phyloP scores from a whole-genome alignment of 495 filamentous ascomycete genomes.

The Oidiodendron maius region DNA sequence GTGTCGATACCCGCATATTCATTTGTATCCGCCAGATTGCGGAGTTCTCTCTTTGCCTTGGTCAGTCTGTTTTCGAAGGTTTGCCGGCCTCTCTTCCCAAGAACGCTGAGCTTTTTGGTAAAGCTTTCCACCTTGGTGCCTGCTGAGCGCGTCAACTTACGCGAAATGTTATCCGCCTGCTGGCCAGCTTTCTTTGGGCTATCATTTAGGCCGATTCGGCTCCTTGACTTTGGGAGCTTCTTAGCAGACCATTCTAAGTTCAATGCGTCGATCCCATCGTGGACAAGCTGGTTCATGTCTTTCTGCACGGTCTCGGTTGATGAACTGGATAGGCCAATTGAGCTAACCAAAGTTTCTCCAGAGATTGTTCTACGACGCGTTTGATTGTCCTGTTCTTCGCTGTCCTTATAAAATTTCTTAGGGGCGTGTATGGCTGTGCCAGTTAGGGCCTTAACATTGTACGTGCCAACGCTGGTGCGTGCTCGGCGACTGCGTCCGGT shows the following conservation, averaged over 20 bases:
- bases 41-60: constrained; percentile 30
- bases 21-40: constrained; percentile 44
- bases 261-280: constrained; percentile 17
- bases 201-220: constrained; percentile 10
- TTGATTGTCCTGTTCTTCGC: constrained; percentile 12
- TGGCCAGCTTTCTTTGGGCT: constrained; percentile 14
- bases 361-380: constrained; percentile 33
- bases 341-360: constrained; percentile 26
- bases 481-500: constrained; percentile 36
- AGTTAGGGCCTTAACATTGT: constrained; percentile 47
- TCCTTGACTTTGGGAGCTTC: constrained; percentile 11
- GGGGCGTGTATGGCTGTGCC: constrained; percentile 38
- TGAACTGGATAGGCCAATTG: constrained; percentile 8
- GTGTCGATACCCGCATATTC: constrained; percentile 48
- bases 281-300: constrained; percentile 9
- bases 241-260: constrained; percentile 18
- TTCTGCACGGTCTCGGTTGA: constrained; percentile 8
- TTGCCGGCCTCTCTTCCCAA: constrained; percentile 41
- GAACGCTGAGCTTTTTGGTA: constrained; percentile 34
- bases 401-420: constrained; percentile 21
- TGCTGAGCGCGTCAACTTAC: constrained; percentile 35
- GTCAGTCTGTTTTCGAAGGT: constrained; percentile 31
- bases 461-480: constrained; percentile 40
- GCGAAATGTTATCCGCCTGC: constrained; percentile 9
- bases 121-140: constrained; percentile 39